Conservation (phyloP, 2,329 filamentous ascomycete species). For the Madurella mycetomatis region DNA sequence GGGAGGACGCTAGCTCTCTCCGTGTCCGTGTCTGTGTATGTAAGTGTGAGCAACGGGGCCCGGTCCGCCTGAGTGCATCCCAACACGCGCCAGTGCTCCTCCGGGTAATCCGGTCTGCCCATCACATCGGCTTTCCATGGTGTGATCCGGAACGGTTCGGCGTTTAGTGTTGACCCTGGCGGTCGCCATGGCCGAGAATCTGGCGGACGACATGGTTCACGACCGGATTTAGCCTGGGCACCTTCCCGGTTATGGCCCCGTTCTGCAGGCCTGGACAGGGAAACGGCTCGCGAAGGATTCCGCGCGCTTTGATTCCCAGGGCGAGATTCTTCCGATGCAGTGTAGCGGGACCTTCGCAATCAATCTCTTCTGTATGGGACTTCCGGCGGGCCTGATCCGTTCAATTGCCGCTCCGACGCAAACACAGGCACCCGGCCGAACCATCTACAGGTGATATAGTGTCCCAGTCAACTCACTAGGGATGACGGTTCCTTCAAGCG, state of each 20-base stretch:
- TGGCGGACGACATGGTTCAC: not conserved
- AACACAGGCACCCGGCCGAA: not conserved
- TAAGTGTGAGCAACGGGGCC: too few species aligned
- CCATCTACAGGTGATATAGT: too few species aligned
- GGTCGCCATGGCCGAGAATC: not conserved
- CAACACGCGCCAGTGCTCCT: too few species aligned
- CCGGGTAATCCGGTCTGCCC: not conserved
- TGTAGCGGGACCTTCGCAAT: not conserved
- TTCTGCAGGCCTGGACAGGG: not conserved
- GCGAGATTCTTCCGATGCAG: not conserved
- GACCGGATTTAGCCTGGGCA: not conserved
- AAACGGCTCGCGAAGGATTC: not conserved
- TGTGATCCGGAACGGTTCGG: not conserved
- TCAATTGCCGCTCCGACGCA: not conserved
- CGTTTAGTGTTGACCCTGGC: not conserved
- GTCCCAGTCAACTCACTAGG: not conserved
- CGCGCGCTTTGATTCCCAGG: not conserved
- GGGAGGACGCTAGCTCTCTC: not conserved
- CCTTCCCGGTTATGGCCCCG: not conserved
- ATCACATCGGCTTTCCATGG: not conserved
- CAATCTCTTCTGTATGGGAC: not conserved
- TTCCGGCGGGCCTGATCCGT: not conserved
- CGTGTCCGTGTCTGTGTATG: not conserved
- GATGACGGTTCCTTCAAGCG: not conserved
- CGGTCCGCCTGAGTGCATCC: too few species aligned